These are phyloP conservation scores for Juglanconis juglandina DNA, from an alignment of 2,329 filamentous ascomycete species.

Conservation along the genomic window DNA sequence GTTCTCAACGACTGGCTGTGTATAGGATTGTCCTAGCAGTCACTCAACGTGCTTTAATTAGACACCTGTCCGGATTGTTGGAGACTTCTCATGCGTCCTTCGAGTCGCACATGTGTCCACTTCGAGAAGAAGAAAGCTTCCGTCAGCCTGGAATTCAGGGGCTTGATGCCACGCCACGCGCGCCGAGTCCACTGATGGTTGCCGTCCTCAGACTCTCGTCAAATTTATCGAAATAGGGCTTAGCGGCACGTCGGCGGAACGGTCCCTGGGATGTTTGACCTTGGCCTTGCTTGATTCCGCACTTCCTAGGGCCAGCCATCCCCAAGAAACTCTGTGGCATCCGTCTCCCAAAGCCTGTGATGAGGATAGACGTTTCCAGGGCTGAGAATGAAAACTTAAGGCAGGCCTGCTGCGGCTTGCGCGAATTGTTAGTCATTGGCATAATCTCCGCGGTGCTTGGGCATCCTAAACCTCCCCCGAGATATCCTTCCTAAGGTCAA, in stretches of 20 bases:
- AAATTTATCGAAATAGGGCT: slow-evolving; percentile 37
- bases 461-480: no score
- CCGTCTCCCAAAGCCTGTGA: not conserved
- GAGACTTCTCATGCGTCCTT: not conserved
- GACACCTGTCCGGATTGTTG: not conserved
- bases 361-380: not conserved
- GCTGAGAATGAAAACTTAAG: not conserved
- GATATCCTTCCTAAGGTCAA: no score
- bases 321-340: not conserved
- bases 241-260: slow-evolving; percentile 26
- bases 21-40: not conserved
- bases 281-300: not conserved
- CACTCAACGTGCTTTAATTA: not conserved
- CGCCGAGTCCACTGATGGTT: not conserved
- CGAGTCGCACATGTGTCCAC: not conserved
- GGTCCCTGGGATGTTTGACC: not conserved
- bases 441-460: no score
- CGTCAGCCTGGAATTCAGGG: not conserved
- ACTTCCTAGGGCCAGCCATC: not conserved
- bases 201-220: slow-evolving; percentile 27
- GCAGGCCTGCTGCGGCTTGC: no score
- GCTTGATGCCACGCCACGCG: not conserved
- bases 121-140: not conserved
- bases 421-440: no score
- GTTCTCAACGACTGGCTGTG: not conserved